Percentiles rank a stretch among this genome's conserved stretches.
Conservation (phyloP, 1,284 basidiomycete species). For the Ustilago curta region DNA sequence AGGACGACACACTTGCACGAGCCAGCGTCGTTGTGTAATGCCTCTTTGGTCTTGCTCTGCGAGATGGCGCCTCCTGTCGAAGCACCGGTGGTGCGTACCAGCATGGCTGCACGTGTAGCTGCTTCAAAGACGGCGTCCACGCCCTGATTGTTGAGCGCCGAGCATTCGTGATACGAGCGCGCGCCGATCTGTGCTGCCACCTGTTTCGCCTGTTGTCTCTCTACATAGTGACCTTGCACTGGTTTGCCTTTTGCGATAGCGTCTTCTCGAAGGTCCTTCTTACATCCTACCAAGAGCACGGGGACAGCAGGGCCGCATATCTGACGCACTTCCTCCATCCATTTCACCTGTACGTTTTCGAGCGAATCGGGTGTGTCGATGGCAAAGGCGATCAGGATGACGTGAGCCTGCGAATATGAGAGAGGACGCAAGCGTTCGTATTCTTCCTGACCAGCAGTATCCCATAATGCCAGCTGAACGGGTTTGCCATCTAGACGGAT, state of each 20-base stretch:
- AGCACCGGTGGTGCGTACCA: slow-evolving; percentile 52
- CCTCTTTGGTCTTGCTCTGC: slow-evolving; percentile 51
- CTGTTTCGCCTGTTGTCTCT: slow-evolving; percentile 70
- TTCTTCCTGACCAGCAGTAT: slow-evolving; percentile 95
- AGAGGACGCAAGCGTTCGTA: slow-evolving; percentile 94
- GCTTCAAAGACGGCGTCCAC: slow-evolving; percentile 65
- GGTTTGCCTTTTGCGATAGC: slow-evolving; percentile 68
- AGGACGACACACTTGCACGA: slow-evolving; percentile 53
- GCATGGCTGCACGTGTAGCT: slow-evolving; percentile 63
- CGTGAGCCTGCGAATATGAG: slow-evolving; percentile 97
- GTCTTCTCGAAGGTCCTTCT: slow-evolving; percentile 79
- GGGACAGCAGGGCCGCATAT: slow-evolving; percentile 74
- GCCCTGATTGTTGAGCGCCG: slow-evolving; percentile 62
- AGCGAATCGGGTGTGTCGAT: slow-evolving; percentile 96
- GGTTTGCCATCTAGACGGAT: slow-evolving; percentile 96
- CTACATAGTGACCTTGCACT: slow-evolving; percentile 67
- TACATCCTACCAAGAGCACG: slow-evolving; percentile 86
- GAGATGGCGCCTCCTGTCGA: slow-evolving; percentile 45
- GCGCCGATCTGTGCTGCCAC: slow-evolving; percentile 74
- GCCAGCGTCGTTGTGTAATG: slow-evolving; percentile 49
- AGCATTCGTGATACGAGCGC: slow-evolving; percentile 63
- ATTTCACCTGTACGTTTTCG: slow-evolving; percentile 95
- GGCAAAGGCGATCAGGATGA: slow-evolving; percentile 96
- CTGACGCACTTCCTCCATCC: slow-evolving; percentile 75
- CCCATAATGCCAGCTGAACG: slow-evolving; percentile 94